phyloP scores from a whole-genome alignment of 2,329 filamentous ascomycete species.

The Trichophyton benhamiae region DNA sequence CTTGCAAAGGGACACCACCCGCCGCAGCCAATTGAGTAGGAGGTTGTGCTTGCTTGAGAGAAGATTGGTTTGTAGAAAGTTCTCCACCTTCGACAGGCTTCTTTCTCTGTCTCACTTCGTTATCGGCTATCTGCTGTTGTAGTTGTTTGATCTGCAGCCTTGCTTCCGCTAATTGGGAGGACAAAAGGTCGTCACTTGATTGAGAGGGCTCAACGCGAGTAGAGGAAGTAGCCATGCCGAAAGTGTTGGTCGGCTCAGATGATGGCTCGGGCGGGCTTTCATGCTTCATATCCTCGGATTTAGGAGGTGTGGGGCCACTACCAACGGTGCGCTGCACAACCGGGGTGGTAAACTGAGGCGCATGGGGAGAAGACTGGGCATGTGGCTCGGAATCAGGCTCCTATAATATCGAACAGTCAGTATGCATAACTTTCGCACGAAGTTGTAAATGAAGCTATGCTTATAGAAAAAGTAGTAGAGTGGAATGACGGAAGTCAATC shows the following conservation, averaged over 20 bases:
- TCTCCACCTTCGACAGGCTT: conserved; percentile 44
- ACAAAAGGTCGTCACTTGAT: conserved; percentile 46
- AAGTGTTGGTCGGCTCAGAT: conserved; percentile 9
- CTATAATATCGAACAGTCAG: conserved; percentile 4
- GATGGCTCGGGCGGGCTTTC: not conserved
- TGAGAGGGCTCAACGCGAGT: conserved; percentile 37
- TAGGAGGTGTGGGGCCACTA: conserved; percentile 25
- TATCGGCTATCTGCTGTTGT: conserved; percentile 51
- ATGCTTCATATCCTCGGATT: conserved; percentile 17
- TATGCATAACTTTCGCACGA: not conserved
- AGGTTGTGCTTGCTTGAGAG: conserved; percentile 40
- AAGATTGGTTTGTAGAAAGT: conserved; percentile 25
- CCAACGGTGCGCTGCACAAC: conserved; percentile 27
- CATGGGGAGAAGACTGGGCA: conserved; percentile 45
- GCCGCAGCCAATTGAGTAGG: conserved; percentile 46
- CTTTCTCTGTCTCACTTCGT: conserved; percentile 70
- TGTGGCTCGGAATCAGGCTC: conserved; percentile 37
- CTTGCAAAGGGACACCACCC: conserved; percentile 68
- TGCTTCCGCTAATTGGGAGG: conserved; percentile 61
- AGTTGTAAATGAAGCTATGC: conserved; percentile 5
- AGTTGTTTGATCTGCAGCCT: conserved; percentile 60
- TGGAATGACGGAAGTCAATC: conserved; percentile 1
- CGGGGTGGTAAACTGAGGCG: conserved; percentile 33
- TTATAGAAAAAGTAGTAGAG: conserved; percentile 12
- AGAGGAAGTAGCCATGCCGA: not conserved